These are phyloP conservation scores for Pseudotsuga menziesii DNA, from an alignment of 75 land plant genomes.

Conservation along the genomic window DNA sequence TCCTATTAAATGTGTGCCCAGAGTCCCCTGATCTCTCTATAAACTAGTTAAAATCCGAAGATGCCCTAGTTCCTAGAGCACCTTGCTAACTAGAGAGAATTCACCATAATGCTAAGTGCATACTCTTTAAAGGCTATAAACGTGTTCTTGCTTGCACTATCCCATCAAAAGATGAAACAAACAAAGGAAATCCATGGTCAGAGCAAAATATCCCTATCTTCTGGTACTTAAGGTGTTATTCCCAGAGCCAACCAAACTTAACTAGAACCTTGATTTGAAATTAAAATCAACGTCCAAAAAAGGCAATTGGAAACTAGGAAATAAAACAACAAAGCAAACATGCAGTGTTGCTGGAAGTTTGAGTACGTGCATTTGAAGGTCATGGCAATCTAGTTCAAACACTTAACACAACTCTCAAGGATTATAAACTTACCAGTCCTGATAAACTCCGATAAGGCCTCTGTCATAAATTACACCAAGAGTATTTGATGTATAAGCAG, in stretches of 20 bases:
- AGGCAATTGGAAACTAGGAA: background rate
- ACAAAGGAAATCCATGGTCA: background rate
- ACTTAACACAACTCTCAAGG: background rate
- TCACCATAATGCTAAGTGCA: background rate
- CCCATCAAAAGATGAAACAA: background rate
- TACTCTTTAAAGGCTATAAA: no score
- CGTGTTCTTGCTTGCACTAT: background rate
- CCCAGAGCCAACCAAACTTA: background rate
- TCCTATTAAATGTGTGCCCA: background rate
- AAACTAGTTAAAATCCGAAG: background rate
- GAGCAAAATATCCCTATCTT: background rate
- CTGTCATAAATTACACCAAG: slow-evolving; percentile 76
- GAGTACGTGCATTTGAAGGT: background rate
- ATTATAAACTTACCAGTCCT: slow-evolving; percentile 76
- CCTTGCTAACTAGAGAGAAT: background rate
- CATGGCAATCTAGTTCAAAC: background rate
- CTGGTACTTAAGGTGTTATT: background rate
- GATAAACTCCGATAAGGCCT: slow-evolving; percentile 86
- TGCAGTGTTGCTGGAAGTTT: background rate
- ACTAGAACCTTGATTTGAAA: background rate
- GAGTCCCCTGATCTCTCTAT: background rate
- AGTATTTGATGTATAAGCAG: slow-evolving; percentile 53
- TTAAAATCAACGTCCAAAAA: background rate
- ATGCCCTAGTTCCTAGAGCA: background rate
- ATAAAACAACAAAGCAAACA: background rate